Evolutionary conservation across 805 yeast genomes (phyloP), one percentile per base, ranked within the genome.

Genomic region (Komagataella pastoris): DNA sequence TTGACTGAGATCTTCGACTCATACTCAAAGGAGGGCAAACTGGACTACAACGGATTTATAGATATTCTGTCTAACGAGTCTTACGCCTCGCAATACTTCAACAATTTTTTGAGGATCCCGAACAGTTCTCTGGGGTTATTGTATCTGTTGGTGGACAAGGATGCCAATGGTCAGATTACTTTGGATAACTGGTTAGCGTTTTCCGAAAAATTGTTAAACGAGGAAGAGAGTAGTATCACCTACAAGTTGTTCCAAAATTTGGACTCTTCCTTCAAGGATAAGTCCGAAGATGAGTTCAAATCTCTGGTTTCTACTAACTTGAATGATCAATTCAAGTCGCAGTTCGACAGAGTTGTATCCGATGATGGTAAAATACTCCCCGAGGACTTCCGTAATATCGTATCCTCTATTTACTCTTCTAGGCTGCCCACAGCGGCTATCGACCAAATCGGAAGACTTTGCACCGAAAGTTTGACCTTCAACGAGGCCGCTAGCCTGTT

Each of bases 371-470:
- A 50, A 6, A 56, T 66, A 18, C 48, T 57, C 10, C 49, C 61
- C 2, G 46, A 47, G 3, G 56, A 57, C 47, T 58, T 66, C 44
- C 56, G 53, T 24, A 6, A 45, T 46, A 48, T 64, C 7, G 57
- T 65, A 18, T 52, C 55, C 17, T 55, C 56, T 6, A 56, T 65
- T 10, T 66, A 62, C 53, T 61, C 65, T 50, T 45, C 56, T 44
- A 60, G 66, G 49, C 53, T 67, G 17, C 65, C 70, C 5, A 43
- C 50, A 7, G 83, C 83, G 59, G 83, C 88, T 30, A 68, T 79
- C 51, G 70, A 73, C 50, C 95, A 89, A 62, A 80, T 86, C 17
- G 75, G 79, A n/a, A 51, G 17, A 50, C 6, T 60, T 63, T 24
- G 59, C 23, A 74, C 69, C 7, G 71, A 71, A 2, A 70, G 71